Conservation (phyloP, 2,329 filamentous ascomycete genomes). For the Fusarium sp. region DNA sequence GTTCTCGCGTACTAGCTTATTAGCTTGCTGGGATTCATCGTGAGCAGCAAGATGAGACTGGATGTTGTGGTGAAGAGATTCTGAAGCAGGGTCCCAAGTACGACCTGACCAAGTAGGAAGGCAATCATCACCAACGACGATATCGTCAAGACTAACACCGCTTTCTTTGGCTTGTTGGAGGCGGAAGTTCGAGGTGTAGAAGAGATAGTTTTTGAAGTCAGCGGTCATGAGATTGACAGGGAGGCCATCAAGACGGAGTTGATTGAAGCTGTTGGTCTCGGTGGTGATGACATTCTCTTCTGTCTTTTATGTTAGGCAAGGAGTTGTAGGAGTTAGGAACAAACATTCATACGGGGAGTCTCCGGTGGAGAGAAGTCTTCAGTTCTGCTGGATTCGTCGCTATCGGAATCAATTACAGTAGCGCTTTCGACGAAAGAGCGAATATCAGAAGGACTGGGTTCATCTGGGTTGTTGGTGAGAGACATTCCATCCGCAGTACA, state of each 20-base stretch:
- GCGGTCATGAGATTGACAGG: constrained; percentile 40
- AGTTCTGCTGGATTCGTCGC: not conserved
- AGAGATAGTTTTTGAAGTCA: constrained; percentile 37
- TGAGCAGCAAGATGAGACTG: constrained; percentile 40
- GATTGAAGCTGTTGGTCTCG: constrained; percentile 13
- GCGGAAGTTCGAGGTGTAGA: constrained; percentile 38
- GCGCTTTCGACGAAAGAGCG: not conserved
- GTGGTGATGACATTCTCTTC: not conserved
- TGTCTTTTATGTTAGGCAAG: not conserved
- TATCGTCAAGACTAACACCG: constrained; percentile 23
- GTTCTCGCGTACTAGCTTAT: constrained; percentile 29
- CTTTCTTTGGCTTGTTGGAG: constrained; percentile 38
- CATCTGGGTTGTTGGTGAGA: not conserved
- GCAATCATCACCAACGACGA: constrained; percentile 47
- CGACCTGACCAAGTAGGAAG: constrained; percentile 45
- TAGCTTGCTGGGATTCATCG: constrained; percentile 33
- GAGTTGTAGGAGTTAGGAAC: not conserved
- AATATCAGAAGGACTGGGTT: not conserved
- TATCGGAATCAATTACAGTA: not conserved
- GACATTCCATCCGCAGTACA: not conserved
- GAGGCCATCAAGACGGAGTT: constrained; percentile 28
- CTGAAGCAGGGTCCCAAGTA: constrained; percentile 41
- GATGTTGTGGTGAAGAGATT: constrained; percentile 42
- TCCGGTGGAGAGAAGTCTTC: not conserved
- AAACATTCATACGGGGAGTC: not conserved